phyloP scores from a whole-genome alignment of 495 filamentous ascomycete genomes.

The Aspergillus kassunensis region DNA sequence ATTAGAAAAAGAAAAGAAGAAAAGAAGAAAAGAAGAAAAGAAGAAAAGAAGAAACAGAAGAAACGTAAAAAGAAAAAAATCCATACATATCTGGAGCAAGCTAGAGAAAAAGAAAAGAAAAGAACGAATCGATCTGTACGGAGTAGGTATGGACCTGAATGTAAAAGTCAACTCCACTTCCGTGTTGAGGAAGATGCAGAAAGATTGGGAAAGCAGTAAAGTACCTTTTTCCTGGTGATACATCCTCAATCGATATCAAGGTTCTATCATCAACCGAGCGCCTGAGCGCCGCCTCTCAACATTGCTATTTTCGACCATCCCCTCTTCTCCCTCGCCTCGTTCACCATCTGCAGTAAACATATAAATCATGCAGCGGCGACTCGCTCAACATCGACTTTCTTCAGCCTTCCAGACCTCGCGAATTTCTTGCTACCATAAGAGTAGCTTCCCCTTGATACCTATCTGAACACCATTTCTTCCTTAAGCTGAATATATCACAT shows the following conservation, averaged over 20 bases:
- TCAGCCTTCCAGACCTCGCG: constrained; percentile 17
- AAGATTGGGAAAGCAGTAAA: constrained; percentile 19
- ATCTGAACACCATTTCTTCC: too few species aligned
- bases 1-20: constrained; percentile 6
- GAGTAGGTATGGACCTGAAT: not conserved
- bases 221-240: constrained; percentile 21
- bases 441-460: constrained; percentile 16
- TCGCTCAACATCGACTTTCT: constrained; percentile 14
- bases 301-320: constrained; percentile 7
- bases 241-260: constrained; percentile 19
- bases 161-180: constrained; percentile 13
- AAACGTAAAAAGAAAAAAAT: constrained; percentile 4
- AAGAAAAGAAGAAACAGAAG: constrained; percentile 9
- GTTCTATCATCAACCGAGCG: too few species aligned
- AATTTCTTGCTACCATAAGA: constrained; percentile 11
- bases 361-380: constrained; percentile 29
- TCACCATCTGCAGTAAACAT: constrained; percentile 20
- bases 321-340: constrained; percentile 16
- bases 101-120: constrained; percentile 9
- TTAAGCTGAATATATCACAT: not conserved
- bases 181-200: constrained; percentile 17
- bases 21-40: constrained; percentile 8
- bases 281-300: constrained; percentile 21
- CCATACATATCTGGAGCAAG: not conserved
- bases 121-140: constrained; percentile 20